phyloP scores from a whole-genome alignment of 306 rosid species.

The Gynostemma pentaphyllum region DNA sequence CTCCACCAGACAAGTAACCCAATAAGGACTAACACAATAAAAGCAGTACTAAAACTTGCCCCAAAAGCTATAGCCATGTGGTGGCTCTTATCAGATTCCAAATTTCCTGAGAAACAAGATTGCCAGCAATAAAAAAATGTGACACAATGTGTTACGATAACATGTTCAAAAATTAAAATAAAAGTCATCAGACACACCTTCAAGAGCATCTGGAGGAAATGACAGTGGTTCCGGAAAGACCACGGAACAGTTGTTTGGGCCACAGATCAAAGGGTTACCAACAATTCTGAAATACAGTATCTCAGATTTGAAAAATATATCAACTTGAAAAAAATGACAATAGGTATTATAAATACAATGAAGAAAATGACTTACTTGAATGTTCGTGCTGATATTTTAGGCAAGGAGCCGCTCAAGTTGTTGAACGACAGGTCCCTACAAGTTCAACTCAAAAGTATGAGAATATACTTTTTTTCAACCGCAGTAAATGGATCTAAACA shows the following conservation, averaged over 20 bases:
- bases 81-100: constrained; percentile 45
- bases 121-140: constrained; percentile 13
- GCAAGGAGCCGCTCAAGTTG: constrained; percentile 82
- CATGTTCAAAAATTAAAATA: background rate
- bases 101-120: constrained; percentile 40
- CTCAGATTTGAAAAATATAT: background rate
- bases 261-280: constrained; percentile 88
- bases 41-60: constrained; percentile 75
- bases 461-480: background rate
- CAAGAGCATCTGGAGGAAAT: constrained; percentile 58
- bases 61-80: constrained; percentile 67
- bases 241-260: constrained; percentile 76
- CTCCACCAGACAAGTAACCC: constrained; percentile 81
- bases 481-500: background rate
- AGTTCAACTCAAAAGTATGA: constrained; percentile 10
- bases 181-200: constrained; percentile 29
- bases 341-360: background rate
- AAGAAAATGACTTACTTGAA: constrained; percentile 54
- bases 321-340: background rate
- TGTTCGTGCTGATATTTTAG: constrained; percentile 82
- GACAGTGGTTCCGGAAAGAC: constrained; percentile 85
- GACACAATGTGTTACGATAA: constrained; percentile 9
- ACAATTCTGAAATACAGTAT: constrained; percentile 42
- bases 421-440: constrained; percentile 89
- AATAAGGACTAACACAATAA: constrained; percentile 40